phyloP scores from a whole-genome alignment of 148 eudicot species.

The Rhododendron mucronatum region DNA sequence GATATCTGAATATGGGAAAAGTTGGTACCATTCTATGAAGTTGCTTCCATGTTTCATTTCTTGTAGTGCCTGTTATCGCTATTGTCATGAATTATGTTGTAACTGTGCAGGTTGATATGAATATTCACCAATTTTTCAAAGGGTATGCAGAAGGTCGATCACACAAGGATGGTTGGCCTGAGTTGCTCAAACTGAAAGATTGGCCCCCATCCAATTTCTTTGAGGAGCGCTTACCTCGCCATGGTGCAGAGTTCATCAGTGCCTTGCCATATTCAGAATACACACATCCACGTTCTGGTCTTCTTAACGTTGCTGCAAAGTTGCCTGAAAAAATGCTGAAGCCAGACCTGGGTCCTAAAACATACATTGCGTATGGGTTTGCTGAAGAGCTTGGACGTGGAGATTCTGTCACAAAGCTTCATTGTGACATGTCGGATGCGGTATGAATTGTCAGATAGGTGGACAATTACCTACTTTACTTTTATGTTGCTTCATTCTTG shows the following conservation, averaged over 20 bases:
- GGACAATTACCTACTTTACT: not conserved
- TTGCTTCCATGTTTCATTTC: not conserved
- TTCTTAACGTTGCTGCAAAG: conserved; percentile 47
- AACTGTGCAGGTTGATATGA: conserved; percentile 41
- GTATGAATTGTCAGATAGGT: not conserved
- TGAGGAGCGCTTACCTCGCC: conserved; percentile 60
- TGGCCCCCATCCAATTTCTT: conserved; percentile 62
- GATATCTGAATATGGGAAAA: not conserved
- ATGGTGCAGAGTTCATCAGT: conserved; percentile 49
- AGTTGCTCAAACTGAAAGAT: conserved; percentile 58
- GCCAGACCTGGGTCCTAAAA: conserved; percentile 67
- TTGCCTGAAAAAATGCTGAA: conserved; percentile 34
- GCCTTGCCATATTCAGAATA: conserved; percentile 75
- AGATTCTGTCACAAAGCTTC: conserved; percentile 43
- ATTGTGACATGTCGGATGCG: too few species aligned
- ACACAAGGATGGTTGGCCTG: conserved; percentile 37
- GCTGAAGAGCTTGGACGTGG: conserved; percentile 67
- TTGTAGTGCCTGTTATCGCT: not conserved
- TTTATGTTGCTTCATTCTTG: not conserved
- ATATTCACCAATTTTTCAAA: conserved; percentile 48
- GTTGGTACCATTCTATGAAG: not conserved
- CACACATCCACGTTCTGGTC: conserved; percentile 53
- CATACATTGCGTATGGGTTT: conserved; percentile 69
- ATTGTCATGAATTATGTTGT: not conserved
- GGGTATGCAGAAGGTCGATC: conserved; percentile 35